These are phyloP conservation scores for Fusarium sp. DNA, from an alignment of 2,329 filamentous ascomycete species.

Conservation along the genomic window DNA sequence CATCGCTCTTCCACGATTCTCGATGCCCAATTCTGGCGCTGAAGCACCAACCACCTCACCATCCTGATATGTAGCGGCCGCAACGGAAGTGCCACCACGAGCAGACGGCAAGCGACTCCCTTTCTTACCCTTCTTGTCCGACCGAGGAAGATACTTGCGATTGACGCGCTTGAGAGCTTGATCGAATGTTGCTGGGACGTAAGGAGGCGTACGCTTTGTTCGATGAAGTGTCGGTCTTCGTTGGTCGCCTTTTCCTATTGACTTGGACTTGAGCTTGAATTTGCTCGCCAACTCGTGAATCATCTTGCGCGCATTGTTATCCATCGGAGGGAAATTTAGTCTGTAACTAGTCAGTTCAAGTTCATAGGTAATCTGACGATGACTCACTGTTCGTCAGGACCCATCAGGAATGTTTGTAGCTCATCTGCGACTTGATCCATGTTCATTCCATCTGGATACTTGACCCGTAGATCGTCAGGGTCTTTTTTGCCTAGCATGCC, in stretches of 20 bases:
- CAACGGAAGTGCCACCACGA: constrained; percentile 34
- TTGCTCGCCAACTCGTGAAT: constrained; percentile 81
- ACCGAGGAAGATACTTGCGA: constrained; percentile 65
- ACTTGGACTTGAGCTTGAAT: constrained; percentile 85
- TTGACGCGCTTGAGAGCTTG: constrained; percentile 47
- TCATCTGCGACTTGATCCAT: constrained; percentile 77
- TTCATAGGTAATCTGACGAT: background rate
- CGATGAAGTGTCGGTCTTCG: constrained; percentile 83
- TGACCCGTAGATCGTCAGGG: constrained; percentile 69
- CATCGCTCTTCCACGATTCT: constrained; percentile 87
- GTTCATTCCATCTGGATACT: constrained; percentile 77
- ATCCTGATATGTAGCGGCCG: constrained; percentile 69
- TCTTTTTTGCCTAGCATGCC: constrained; percentile 72
- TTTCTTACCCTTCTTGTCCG: constrained; percentile 54
- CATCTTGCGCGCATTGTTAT: constrained; percentile 77
- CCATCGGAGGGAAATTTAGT: constrained; percentile 83
- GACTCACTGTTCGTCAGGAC: constrained; percentile 68
- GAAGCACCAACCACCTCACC: constrained; percentile 88
- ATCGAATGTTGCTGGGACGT: constrained; percentile 65
- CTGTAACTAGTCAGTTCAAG: constrained; percentile 52
- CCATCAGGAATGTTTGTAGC: constrained; percentile 74
- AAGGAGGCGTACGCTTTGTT: constrained; percentile 71
- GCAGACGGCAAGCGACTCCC: constrained; percentile 41
- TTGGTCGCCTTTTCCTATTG: constrained; percentile 75
- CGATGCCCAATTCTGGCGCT: constrained; percentile 82